Evolutionary conservation across 1,284 basidiomycete genomes (phyloP), one percentile per base, ranked within the genome.

Genomic region (Sanguinoderma infundibulare): DNA sequence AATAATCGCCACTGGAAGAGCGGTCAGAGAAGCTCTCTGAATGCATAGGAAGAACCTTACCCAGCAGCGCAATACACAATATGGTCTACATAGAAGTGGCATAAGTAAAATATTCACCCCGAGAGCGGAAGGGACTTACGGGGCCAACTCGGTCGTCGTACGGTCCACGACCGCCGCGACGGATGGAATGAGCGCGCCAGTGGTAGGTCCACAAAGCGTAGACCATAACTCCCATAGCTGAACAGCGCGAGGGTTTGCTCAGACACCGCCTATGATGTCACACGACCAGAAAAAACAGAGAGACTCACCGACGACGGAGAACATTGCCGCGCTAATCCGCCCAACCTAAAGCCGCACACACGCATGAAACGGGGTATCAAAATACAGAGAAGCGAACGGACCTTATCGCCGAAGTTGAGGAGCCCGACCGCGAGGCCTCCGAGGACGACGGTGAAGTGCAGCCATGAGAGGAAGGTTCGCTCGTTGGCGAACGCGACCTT

Each of bases 401-500:
- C 94, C 83, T 92, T 93, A 77, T 98, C 96, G 64, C 96, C 96
- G 79, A 98, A 98, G 78, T 98, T 98, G 68, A 98, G 82, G 63
- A 98, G 79, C n/a, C 96, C 96, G n/a, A 98, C 94, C 1, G 95
- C 92, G 47, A 98, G 84, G 63, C 96, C 91, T 47, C 96, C 96
- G 15, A 98, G 87, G 61, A 98, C 94, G 76, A 98, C 94, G 36
- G 95, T 95, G 75, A 96, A 96, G 77, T 96, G 94, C 61, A 96
- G 84, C 96, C 96, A 98, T 84, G 95, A 96, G 51, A 98, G 83
- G 78, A 98, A 98, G 3, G 96, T 97, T 60, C 90, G 89, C 79
- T 96, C 95, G 75, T 98, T 98, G 51, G 96, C 96, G 73, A 98
- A 98, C 64, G 95, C 94, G 61, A 96, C 94, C 74, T 97, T 96